Conservation (phyloP, 768 basidiomycete species). For the Lactarius sp. region DNA sequence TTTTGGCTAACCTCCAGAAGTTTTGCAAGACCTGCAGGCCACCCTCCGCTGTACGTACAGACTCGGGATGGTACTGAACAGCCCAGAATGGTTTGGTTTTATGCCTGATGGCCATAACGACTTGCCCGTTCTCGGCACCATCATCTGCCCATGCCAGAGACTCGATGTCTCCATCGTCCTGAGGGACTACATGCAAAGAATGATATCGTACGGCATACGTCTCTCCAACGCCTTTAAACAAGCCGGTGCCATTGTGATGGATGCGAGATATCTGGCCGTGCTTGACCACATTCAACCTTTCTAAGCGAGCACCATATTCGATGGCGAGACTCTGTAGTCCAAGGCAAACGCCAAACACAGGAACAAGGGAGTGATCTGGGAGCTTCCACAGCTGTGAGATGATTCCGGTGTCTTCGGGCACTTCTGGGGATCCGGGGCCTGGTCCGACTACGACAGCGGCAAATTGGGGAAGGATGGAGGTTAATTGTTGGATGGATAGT, state of each 20-base stretch:
- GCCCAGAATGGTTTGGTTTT: slow-evolving; percentile 70
- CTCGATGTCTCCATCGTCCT: slow-evolving; percentile 46
- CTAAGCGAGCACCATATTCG: slow-evolving; percentile 57
- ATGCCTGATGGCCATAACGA: slow-evolving; percentile 74
- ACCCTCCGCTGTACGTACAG: slow-evolving; percentile 64
- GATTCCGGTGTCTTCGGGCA: slow-evolving; percentile 58
- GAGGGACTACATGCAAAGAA: slow-evolving; percentile 61
- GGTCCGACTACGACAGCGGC: slow-evolving; percentile 71
- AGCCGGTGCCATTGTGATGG: slow-evolving; percentile 49
- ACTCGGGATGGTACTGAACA: slow-evolving; percentile 89
- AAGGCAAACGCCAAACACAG: slow-evolving; percentile 80
- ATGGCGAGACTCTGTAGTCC: slow-evolving; percentile 73
- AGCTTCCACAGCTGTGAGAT: slow-evolving; percentile 69
- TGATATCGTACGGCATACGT: slow-evolving; percentile 74
- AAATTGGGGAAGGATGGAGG: slow-evolving; percentile 53
- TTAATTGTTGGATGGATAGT: slow-evolving; percentile 45
- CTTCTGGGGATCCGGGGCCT: slow-evolving; percentile 73
- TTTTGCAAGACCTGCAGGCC: slow-evolving; percentile 65
- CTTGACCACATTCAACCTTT: slow-evolving; percentile 62
- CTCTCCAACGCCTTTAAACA: slow-evolving; percentile 54
- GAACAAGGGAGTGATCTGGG: slow-evolving; percentile 45
- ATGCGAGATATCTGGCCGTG: slow-evolving; percentile 72
- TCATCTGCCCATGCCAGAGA: slow-evolving; percentile 72
- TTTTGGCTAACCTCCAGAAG: slow-evolving; percentile 65
- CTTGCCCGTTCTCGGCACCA: slow-evolving; percentile 55